phyloP scores from a whole-genome alignment of 1,284 basidiomycete species.

The Trichosporon sp. region DNA sequence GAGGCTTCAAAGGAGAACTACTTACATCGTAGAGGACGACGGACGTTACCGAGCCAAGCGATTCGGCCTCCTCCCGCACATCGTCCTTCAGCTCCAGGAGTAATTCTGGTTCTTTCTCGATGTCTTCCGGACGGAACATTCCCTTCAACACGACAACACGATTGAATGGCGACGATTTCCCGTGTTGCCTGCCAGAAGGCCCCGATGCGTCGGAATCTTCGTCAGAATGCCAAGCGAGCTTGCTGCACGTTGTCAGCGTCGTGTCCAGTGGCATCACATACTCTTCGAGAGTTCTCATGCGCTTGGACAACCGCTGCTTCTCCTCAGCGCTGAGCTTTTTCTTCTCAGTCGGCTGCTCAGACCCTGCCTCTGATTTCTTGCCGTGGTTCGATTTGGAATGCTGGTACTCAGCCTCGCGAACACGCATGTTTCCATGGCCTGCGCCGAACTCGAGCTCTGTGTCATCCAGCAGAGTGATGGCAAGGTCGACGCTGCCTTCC shows the following conservation, averaged over 20 bases:
- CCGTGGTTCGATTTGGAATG: conserved; percentile 57
- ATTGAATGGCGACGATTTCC: conserved; percentile 54
- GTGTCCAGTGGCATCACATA: conserved; percentile 34
- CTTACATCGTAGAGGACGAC: conserved; percentile 93
- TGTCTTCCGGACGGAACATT: conserved; percentile 86
- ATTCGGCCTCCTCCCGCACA: conserved; percentile 62
- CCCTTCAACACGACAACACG: conserved; percentile 86
- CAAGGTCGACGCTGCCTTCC: conserved; percentile 84
- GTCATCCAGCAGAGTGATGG: conserved; percentile 82
- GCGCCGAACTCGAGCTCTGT: conserved; percentile 78
- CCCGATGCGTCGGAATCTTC: conserved; percentile 34
- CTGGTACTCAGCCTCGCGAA: conserved; percentile 76
- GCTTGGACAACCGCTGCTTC: conserved; percentile 70
- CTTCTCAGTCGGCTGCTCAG: conserved; percentile 59
- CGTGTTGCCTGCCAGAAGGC: conserved; percentile 29
- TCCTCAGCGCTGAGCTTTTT: conserved; percentile 63
- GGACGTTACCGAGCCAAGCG: conserved; percentile 90
- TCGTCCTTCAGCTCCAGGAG: conserved; percentile 53
- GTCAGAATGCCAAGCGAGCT: conserved; percentile 44
- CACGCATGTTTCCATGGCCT: conserved; percentile 65
- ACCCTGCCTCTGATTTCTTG: conserved; percentile 64
- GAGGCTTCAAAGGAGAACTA: conserved; percentile 19
- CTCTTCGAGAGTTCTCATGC: conserved; percentile 87
- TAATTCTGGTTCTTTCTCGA: conserved; percentile 79
- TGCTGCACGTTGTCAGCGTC: conserved; percentile 20